These are phyloP conservation scores for Solanum appendiculatum DNA, from an alignment of 257 asterid species.

Conservation along the genomic window DNA sequence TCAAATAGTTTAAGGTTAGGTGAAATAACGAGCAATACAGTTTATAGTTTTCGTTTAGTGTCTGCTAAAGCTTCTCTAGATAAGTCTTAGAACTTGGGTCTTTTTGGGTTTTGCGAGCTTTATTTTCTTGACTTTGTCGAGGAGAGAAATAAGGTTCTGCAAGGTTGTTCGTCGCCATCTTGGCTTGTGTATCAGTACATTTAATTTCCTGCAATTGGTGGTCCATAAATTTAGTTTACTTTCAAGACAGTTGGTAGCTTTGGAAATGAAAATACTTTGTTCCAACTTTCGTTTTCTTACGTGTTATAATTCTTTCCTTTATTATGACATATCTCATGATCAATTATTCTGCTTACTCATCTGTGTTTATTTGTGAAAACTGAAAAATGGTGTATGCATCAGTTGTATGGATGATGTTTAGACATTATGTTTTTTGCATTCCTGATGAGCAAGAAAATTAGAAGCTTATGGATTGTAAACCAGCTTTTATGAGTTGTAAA, in stretches of 20 bases:
- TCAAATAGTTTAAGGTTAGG: slow-evolving; percentile 43
- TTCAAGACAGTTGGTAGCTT: not conserved
- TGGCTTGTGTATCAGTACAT: slow-evolving; percentile 31
- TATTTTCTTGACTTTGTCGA: slow-evolving; percentile 26
- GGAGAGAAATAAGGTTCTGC: slow-evolving; percentile 30
- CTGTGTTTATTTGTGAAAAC: not conserved
- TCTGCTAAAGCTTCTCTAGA: slow-evolving; percentile 27
- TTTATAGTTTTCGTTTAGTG: slow-evolving; percentile 21
- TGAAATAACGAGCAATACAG: slow-evolving; percentile 34
- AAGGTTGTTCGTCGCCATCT: slow-evolving; percentile 15
- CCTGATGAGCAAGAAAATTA: not conserved
- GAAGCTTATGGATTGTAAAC: not conserved
- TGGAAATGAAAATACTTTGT: not conserved
- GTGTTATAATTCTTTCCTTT: not conserved
- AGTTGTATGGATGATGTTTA: not conserved
- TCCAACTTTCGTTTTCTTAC: not conserved
- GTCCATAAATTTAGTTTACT: slow-evolving; percentile 15
- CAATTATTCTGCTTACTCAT: not conserved
- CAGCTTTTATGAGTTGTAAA: not conserved
- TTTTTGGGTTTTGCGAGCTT: slow-evolving; percentile 23
- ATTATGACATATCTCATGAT: not conserved
- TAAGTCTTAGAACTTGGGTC: slow-evolving; percentile 26
- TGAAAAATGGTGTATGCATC: not conserved
- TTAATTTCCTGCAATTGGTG: slow-evolving; percentile 22
- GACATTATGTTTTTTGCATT: not conserved